Evolutionary conservation across 2,329 filamentous ascomycete species (phyloP).

Genomic region (Colletotrichum chrysophilum): DNA sequence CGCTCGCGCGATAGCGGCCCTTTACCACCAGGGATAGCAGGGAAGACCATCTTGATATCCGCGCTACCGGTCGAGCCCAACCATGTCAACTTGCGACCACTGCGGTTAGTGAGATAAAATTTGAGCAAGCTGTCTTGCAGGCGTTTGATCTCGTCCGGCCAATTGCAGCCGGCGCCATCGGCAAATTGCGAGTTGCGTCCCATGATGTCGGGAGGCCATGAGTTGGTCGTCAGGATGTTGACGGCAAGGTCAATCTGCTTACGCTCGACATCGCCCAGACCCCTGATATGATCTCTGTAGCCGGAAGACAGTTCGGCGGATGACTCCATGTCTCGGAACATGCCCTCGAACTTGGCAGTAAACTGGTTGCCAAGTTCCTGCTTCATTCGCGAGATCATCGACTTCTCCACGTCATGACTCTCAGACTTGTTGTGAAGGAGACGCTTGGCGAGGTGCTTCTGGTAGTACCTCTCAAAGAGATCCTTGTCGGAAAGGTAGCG

Average conservation of each 20-base stretch:
- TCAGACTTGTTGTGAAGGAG: conserved; percentile 88
- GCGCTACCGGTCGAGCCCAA: conserved; percentile 74
- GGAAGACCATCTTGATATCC: conserved; percentile 83
- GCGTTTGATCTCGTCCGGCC: conserved; percentile 74
- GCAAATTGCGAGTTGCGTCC: conserved; percentile 60
- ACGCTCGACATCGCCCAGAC: conserved; percentile 54
- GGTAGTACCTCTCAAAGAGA: conserved; percentile 96
- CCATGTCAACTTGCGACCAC: conserved; percentile 89
- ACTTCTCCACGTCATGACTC: conserved; percentile 90
- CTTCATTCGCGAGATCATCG: conserved; percentile 97
- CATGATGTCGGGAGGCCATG: conserved; percentile 94
- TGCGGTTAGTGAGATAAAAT: conserved; percentile 88
- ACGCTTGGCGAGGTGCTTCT: conserved; percentile 90
- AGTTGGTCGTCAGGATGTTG: conserved; percentile 88
- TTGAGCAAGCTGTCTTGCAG: conserved; percentile 86
- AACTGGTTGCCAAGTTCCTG: conserved; percentile 94
- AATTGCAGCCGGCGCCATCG: conserved; percentile 66
- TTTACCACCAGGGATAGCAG: conserved; percentile 73
- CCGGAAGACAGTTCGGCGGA: conserved; percentile 81
- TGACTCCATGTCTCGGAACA: conserved; percentile 96
- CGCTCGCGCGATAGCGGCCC: conserved; percentile 65
- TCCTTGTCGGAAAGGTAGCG: conserved; percentile 92
- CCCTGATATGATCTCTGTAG: conserved; percentile 73
- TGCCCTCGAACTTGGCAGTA: conserved; percentile 90
- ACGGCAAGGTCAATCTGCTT: conserved; percentile 80